Evolutionary conservation across 1,139 yeast species (phyloP).

Genomic region (Hanseniaspora sp.): DNA sequence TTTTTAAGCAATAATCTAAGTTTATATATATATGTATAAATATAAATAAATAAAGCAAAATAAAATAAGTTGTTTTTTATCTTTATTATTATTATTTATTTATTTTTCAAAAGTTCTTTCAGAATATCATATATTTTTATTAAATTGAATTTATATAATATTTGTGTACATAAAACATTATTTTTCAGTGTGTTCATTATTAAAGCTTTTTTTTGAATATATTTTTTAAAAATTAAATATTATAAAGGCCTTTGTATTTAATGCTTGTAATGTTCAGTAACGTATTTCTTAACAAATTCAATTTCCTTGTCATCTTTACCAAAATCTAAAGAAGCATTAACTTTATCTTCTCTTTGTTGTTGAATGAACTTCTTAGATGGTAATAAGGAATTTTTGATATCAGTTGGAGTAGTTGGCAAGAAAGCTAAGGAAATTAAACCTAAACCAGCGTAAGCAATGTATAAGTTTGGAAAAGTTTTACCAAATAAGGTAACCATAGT

Average conservation of each 20-base stretch:
- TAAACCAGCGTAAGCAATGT: slow-evolving; percentile 15
- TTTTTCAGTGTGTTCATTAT: not conserved
- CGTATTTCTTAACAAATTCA: slow-evolving; percentile 15
- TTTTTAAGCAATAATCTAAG: slow-evolving; percentile 40
- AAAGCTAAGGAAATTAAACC: slow-evolving; percentile 4
- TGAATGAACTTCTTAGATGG: slow-evolving; percentile 12
- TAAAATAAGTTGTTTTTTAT: not conserved
- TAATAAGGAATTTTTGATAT: slow-evolving; percentile 9
- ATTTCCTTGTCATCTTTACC: slow-evolving; percentile 14
- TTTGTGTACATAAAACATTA: not conserved
- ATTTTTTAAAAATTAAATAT: too few species aligned
- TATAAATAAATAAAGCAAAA: not conserved
- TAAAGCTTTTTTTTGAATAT: not conserved
- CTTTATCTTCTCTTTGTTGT: slow-evolving; percentile 10
- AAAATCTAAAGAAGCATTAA: slow-evolving; percentile 13
- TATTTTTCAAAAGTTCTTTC: not conserved
- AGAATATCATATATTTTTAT: not conserved
- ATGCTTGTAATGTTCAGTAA: slow-evolving; percentile 15
- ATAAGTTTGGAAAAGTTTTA: slow-evolving; percentile 13
- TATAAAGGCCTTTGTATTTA: not conserved
- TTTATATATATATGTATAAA: not conserved
- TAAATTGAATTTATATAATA: not conserved
- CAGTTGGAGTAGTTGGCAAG: slow-evolving; percentile 12
- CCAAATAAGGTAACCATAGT: slow-evolving; percentile 15
- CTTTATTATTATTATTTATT: not conserved